Base-by-base conservation (phyloP, 345 rosid genomes). In the Eucalyptus regnans region DNA sequence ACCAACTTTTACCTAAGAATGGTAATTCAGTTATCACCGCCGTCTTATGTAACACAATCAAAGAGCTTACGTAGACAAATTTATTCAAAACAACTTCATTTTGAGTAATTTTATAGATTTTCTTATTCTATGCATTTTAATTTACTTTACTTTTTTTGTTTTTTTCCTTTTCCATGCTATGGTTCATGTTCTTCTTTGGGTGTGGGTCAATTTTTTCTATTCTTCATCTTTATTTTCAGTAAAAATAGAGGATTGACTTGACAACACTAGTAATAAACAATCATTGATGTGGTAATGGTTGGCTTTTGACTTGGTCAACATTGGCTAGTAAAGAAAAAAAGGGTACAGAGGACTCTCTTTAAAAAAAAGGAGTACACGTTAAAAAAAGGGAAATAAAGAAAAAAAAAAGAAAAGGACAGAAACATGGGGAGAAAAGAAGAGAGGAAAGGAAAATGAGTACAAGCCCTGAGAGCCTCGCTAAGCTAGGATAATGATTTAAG, bases 31-130 rank as follows among this genome's bases (percentile, higher is more conserved):
- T 68, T 2, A 68, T 68, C 6, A 1, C 4, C 0, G 0, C 8
- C 14, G 0, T 9, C 13, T 0, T 18, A 17, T 1, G 1, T 33
- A 7, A 6, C 25, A 71, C 1, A 13, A 5, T 0, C 0, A 71
- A 1, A 37, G 13, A 71, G 5, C 1, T 33, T 22, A 20, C 2
- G 3, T 10, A 18, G 12, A 31, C 2, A 31, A 66, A 31, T 8
- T 16, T 31, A 25, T 58, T 58, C 4, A 23, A 58, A 58, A 58
- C 66, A 52, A 52, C 56, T 12, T 29, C 8, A 27, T 62, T 62
- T 27, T 5, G 46, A 9, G 27, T 37, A 5, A 18, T 37, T 71
- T 71, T 71, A 20, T 37, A 37, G 7, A 20, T 71, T 71, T 71
- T 3, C 7, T 18, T 1, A 37, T 9, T 17, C 2, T 71, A 8